phyloP scores from a whole-genome alignment of 2,329 filamentous ascomycete species.

The Pseudomassariella vexata region DNA sequence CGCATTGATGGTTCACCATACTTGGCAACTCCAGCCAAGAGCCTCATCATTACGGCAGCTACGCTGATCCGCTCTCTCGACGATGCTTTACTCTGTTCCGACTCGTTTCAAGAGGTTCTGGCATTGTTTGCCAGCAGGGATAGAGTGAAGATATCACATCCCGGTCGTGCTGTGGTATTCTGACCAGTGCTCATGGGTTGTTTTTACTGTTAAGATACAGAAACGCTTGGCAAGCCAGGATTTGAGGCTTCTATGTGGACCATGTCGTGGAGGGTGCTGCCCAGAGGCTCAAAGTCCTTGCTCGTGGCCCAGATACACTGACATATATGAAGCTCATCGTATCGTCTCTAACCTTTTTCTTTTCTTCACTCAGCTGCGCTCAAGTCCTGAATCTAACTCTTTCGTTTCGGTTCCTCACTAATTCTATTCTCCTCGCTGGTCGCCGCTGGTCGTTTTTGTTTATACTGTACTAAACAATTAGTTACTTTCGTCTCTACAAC shows the following conservation, averaged over 20 bases:
- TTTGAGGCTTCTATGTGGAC: conserved; percentile 5
- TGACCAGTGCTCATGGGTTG: conserved; percentile 4
- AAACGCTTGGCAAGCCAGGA: conserved; percentile 21
- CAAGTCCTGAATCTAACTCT: conserved; percentile 17
- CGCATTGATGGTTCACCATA: conserved; percentile 23
- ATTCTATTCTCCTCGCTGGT: conserved; percentile 25
- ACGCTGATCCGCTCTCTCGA: conserved; percentile 9
- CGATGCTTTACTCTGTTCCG: conserved; percentile 11
- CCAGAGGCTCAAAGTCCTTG: conserved; percentile 1
- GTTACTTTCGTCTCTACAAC: conserved; percentile 12
- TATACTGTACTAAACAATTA: conserved; percentile 18
- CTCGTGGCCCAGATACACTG: conserved; percentile 6
- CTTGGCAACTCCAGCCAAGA: conserved; percentile 26
- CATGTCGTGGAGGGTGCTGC: conserved; percentile 4
- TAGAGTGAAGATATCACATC: not conserved
- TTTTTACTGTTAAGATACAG: conserved; percentile 17
- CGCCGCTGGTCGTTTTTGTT: conserved; percentile 29
- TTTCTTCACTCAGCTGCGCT: conserved; percentile 26
- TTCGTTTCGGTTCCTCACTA: conserved; percentile 19
- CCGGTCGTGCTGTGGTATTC: conserved; percentile 1
- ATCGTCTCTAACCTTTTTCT: conserved; percentile 4
- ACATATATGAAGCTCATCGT: conserved; percentile 26
- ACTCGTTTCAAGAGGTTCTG: conserved; percentile 13
- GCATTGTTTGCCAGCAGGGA: conserved; percentile 5
- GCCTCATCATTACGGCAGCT: conserved; percentile 14